Evolutionary conservation across 2,329 filamentous ascomycete genomes (phyloP), one percentile per base, ranked within the genome.

Genomic region (Fusarium penzigii): DNA sequence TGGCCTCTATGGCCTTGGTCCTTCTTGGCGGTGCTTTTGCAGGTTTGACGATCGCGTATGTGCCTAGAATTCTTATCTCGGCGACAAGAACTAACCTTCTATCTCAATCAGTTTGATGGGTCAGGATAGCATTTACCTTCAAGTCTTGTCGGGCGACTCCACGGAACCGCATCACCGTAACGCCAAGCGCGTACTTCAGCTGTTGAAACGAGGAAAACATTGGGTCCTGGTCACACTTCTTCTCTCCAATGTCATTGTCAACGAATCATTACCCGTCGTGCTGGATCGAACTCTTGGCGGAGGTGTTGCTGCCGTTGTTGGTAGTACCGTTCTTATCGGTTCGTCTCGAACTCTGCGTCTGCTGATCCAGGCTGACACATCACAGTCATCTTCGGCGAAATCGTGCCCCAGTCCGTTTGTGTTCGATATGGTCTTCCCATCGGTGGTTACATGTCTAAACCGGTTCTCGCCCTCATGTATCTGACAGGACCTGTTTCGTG

Each of bases 141-240:
- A 97, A 74, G 94, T 99, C 59, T 88, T 99, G 58, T 86, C 92
- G 46, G 87, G 88, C 39, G 95, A 94, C 48, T 86, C 89, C 42
- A 87, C 90, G 71, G 91, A 88, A 49, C 79, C 86, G n/a, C 93
- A 97, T 74, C 87, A 87, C 66, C 90, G 86, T 68, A 91, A 97
- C 68, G 94, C 94, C 1, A 83, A 82, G 51, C 87, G 85, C 58
- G 94, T 99, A 11, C 80, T 94, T 62, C 80, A 85, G 41, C 78
- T 99, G 29, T 75, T 99, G 50, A 85, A 90, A 59, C 88, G 84
- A 64, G 94, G 94, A 65, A 99, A 99, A 72, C 94, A 99, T 73
- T 99, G 94, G 94, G 93, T 99, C 17, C 78, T 99, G 51, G 94
- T 99, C 48, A 97, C 94, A 3, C 77, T 99, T 25, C 82, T 99